Conservation (phyloP, 2,329 filamentous ascomycete genomes). For the Fusarium caatingaense region DNA sequence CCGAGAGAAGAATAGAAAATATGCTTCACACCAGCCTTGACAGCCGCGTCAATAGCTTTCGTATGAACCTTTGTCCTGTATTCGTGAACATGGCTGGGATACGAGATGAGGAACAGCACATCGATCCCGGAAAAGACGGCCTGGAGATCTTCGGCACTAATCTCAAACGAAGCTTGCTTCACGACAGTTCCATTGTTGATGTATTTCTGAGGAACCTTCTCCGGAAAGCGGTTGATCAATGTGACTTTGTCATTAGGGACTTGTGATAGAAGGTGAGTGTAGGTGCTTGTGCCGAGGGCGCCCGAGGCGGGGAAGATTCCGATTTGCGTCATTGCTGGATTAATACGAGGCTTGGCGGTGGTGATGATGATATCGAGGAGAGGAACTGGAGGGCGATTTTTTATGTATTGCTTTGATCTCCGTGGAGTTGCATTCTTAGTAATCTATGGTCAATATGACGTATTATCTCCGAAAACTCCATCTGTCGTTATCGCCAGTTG, state of each 20-base stretch:
- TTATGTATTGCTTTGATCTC: not conserved
- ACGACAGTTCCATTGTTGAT: not conserved
- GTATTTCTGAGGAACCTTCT: constrained; percentile 16
- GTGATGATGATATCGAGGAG: not conserved
- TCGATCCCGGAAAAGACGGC: constrained; percentile 3
- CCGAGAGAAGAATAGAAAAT: constrained; percentile 35
- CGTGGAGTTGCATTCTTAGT: constrained; percentile 17
- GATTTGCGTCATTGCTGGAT: constrained; percentile 17
- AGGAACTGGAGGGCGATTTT: not conserved
- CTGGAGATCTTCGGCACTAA: constrained; percentile 2
- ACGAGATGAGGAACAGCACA: constrained; percentile 31
- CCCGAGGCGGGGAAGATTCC: constrained; percentile 41
- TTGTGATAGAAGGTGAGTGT: constrained; percentile 18
- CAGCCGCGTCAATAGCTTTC: constrained; percentile 25
- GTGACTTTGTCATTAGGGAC: constrained; percentile 25
- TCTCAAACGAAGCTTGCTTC: constrained; percentile 32
- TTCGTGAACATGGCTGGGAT: constrained; percentile 33
- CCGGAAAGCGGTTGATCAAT: constrained; percentile 23
- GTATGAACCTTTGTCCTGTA: constrained; percentile 21
- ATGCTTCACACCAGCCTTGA: constrained; percentile 19
- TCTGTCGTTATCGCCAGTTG: not conserved
- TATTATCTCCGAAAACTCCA: constrained; percentile 2
- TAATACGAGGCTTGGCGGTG: not conserved
- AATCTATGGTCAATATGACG: constrained; percentile 28
- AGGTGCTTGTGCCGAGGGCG: constrained; percentile 32